Percentiles rank a stretch among this genome's conserved stretches.
Evolutionary conservation across 805 yeast genomes (phyloP).

Genomic region (Kuraishia molischiana): DNA sequence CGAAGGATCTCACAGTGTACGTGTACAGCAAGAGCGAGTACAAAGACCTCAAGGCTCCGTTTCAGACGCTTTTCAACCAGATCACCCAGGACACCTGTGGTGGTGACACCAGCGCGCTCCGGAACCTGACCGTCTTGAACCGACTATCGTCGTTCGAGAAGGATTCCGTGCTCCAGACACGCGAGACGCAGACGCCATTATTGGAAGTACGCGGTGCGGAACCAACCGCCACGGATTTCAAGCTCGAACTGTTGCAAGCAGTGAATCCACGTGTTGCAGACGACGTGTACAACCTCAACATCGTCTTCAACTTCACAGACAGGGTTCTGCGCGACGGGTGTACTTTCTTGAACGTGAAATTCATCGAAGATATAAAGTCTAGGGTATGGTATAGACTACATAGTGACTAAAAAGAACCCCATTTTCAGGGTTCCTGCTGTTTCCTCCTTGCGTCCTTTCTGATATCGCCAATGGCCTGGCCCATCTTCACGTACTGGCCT

Average conservation of each 20-base stretch:
- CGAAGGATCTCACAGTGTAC: conserved; percentile 33
- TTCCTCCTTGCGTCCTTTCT: neutral
- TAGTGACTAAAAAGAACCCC: neutral
- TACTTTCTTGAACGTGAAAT: conserved; percentile 35
- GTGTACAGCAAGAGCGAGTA: conserved; percentile 38
- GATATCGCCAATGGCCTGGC: conserved; percentile 59
- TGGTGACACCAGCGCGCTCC: neutral
- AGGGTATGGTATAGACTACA: neutral
- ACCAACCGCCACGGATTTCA: conserved; percentile 43
- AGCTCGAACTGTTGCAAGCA: conserved; percentile 37
- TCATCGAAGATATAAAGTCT: conserved; percentile 42
- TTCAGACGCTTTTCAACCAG: conserved; percentile 3
- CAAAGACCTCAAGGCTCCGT: conserved; percentile 14
- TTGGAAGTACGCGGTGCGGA: conserved; percentile 14
- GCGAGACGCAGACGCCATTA: conserved; percentile 11
- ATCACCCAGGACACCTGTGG: neutral
- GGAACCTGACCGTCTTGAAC: conserved; percentile 1
- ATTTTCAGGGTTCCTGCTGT: neutral
- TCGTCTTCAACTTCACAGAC: conserved; percentile 55
- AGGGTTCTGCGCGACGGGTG: conserved; percentile 16
- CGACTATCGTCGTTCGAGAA: conserved; percentile 8
- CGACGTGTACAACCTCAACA: conserved; percentile 54
- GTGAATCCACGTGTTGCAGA: conserved; percentile 34
- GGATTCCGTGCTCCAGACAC: conserved; percentile 10
- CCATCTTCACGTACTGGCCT: conserved; percentile 80